Base-by-base conservation (phyloP, 148 eudicot species). In the Chenopodium quinoa region DNA sequence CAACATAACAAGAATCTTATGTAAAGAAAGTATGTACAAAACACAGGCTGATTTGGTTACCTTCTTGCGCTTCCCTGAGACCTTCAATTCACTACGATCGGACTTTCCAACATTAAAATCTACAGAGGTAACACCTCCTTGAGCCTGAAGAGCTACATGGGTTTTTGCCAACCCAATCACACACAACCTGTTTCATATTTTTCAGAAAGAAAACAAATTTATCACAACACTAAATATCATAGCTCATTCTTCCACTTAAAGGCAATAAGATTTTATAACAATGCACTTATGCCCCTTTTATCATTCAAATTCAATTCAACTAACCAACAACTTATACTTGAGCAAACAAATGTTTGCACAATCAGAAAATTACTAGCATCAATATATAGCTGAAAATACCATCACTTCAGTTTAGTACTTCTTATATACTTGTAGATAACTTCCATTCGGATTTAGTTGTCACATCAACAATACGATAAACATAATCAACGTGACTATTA, bases 101-200 rank as follows among this genome's bases (percentile, higher is more conserved):
- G 97, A 84, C 87, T 95, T 95, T 16, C 98, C 98, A 29, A 95
- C 98, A 84, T 95, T 93, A 66, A 93, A 95, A 88, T 93, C 97
- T 27, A 95, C 97, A 16, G 89, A 86, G 19, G 89, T 87, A 31
- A 95, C 85, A 71, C 97, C 98, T 64, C 93, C 93, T 85, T 90
- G 83, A 75, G 88, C 93, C 86, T 89, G 90, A 60, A 93, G 87
- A 19, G 90, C 97, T 83, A 91, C 83, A 81, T 95, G 98, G 25
- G 86, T 82, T 9, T 92, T 88, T 71, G 97, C 97, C 86, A 95
- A 83, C 12, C 97, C 98, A 81, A 95, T 88, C 54, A 95, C 94
- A 85, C 97, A 93, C 89, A 95, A 90, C 7, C 97, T 95, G 46
- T 56, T 37, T 37, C 40, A 37, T 37, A 37, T 37, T 37, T 37